phyloP scores from a whole-genome alignment of 2,329 filamentous ascomycete genomes.

The Penicillium sp. region DNA sequence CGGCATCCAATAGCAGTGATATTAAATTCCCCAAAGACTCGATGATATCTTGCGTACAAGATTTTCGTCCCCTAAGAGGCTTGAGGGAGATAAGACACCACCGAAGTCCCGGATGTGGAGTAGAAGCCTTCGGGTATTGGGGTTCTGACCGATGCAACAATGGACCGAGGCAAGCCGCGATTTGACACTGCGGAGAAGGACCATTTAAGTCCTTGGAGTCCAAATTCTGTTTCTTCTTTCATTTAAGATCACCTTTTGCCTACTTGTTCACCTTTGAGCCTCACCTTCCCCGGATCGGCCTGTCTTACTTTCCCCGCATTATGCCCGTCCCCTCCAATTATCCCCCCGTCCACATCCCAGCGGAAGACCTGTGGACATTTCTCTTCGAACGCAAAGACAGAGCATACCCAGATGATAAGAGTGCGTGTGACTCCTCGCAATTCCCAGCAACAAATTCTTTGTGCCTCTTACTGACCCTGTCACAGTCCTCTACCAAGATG shows the following conservation, averaged over 20 bases:
- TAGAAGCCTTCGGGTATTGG: conserved; percentile 15
- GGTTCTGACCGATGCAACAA: neutral
- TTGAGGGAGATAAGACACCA: neutral
- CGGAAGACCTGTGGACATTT: conserved; percentile 75
- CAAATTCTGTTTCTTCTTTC: neutral
- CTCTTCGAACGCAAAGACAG: conserved; percentile 70
- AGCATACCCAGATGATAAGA: conserved; percentile 70
- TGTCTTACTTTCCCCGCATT: conserved; percentile 20
- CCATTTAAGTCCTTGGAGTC: neutral
- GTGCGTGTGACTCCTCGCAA: conserved; percentile 46
- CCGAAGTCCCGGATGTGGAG: neutral
- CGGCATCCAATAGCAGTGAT: too few relatives aligned
- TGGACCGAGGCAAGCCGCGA: conserved; percentile 21
- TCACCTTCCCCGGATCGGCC: conserved; percentile 16
- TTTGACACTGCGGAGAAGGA: conserved; percentile 21
- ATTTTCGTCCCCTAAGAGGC: too few relatives aligned
- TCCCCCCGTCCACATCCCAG: conserved; percentile 67
- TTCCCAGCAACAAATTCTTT: neutral
- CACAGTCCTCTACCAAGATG: conserved; percentile 75
- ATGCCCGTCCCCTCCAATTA: conserved; percentile 75
- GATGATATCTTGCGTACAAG: too few relatives aligned
- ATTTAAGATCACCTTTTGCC: neutral
- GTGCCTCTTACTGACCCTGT: conserved; percentile 11
- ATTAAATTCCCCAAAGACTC: too few relatives aligned
- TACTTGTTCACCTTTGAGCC: neutral